Base-by-base conservation (phyloP, 768 basidiomycete species). In the Lyophyllum semitale region DNA sequence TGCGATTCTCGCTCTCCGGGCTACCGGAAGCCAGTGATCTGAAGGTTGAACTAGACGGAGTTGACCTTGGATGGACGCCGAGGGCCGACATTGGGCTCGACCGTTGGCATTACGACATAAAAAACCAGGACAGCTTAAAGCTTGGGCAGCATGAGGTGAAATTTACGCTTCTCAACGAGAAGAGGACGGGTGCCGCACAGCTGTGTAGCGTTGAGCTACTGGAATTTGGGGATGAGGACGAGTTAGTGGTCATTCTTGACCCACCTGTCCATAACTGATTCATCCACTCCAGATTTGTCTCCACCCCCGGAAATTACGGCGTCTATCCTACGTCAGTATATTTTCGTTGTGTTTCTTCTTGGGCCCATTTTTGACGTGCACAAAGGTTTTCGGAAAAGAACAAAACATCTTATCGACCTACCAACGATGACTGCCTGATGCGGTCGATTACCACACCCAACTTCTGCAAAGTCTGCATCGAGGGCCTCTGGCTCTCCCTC, bases 401-500 rank as follows among this genome's bases (percentile, higher is more conserved):
- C 61, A 67, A 68, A 48, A 91, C 87, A 0, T 79, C 81, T 3
- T 92, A 88, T 69, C 81, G 91, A n/a, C 91, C 91, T 3, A 92
- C 90, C 2, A 89, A 91, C 59, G 85, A 89, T 56, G 87, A 85
- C 66, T 92, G 91, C 65, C 82, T 92, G 44, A 92, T 93, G 91
- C 88, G 91, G 38, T 72, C 73, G 50, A 85, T 90, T 38, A 84
- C 80, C 26, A 77, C 80, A 0, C 84, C 88, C 51, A 81, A 87
- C 63, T 88, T 92, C 66, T 92, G 91, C 76, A 83, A 76, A 59
- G 84, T 82, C 48, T 93, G 91, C 64, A 62, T 81, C 13, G 91
- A 92, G 59, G 88, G 81, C 5, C 81, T 92, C 29, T 92, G 91
- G 89, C 70, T 82, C 44, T 75, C 82, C 17, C 81, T 91, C 20